Base-by-base conservation (phyloP, 257 asterid genomes). In the Jacaranda copaia region DNA sequence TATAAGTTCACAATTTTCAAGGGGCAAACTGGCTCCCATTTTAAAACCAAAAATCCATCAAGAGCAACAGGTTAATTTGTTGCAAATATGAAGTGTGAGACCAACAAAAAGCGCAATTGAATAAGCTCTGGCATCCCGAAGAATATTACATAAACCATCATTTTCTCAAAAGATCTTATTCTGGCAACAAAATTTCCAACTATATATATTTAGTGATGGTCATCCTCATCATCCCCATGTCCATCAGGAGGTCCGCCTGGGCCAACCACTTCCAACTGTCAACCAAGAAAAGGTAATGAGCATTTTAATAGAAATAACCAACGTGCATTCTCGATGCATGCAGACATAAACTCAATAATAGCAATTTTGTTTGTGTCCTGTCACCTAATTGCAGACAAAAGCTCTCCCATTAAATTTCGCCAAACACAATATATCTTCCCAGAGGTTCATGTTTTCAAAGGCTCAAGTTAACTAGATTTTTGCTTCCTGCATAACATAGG, bases 201-300 rank as follows among this genome's bases (percentile, higher is more conserved):
- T 81, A 63, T 48, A 43, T 42, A 65, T 39, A 11, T 71, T 90
- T 74, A 93, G 80, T 90, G 96, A 79, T 87, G 82, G 69, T 59
- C 81, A 36, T 85, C 87, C 9, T 88, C 93, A 15, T 85, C 88
- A 40, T 79, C 89, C n/a, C 72, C 89, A 57, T 85, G 90, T 55
- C 89, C 93, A 64, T 90, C 97, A 5, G 96, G 95, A 78, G 96
- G 92, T 78, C 96, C 97, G 36, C 97, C 97, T 1, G 92, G 88
- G 64, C 98, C 98, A 77, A 91, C 94, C 78, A 93, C 98, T 80
- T 93, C 96, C 89, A 93, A 83, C 98, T 93, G 92, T 64, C 77
- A 14, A 69, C 64, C 40, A 59, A 49, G 43, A 62, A 58, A 2
- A 10, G 18, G 73, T 18, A 35, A 52, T 62, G 1, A 78, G 60